Evolutionary conservation across 2,329 filamentous ascomycete genomes (phyloP).

Genomic region (Septoria linicola): DNA sequence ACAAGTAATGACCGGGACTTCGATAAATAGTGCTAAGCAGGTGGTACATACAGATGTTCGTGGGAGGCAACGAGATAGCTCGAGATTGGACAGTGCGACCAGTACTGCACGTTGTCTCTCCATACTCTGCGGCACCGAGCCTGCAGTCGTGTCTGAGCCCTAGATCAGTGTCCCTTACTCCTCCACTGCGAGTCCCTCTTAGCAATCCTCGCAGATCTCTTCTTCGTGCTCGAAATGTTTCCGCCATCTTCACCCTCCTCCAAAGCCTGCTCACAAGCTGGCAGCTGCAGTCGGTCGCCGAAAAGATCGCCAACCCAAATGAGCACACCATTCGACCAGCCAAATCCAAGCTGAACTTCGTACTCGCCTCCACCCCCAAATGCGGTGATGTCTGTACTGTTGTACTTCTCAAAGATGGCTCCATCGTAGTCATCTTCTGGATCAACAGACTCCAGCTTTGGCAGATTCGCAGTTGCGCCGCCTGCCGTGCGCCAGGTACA

Average conservation of each 20-base stretch:
- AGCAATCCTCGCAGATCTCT: background rate
- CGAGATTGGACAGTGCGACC: no score
- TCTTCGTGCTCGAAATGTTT: conserved; percentile 5
- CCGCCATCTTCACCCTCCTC: conserved; percentile 15
- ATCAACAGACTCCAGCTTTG: conserved; percentile 51
- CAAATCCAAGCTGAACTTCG: conserved; percentile 67
- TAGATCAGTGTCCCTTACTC: conserved; percentile 5
- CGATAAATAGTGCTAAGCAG: no score
- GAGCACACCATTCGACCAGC: conserved; percentile 68
- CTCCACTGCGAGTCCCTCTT: conserved; percentile 12
- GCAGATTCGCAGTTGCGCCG: conserved; percentile 56
- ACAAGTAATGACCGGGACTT: no score
- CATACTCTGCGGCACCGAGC: no score
- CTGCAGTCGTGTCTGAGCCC: no score
- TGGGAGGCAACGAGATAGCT: no score
- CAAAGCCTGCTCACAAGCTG: conserved; percentile 41
- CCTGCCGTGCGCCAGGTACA: conserved; percentile 70
- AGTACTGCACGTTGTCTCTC: no score
- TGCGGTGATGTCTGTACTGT: conserved; percentile 58
- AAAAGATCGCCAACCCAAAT: conserved; percentile 67
- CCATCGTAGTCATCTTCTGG: conserved; percentile 45
- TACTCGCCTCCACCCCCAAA: conserved; percentile 68
- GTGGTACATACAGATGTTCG: no score
- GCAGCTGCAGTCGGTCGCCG: conserved; percentile 54
- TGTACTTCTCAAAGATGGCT: conserved; percentile 71